Percentiles rank a stretch among this genome's conserved stretches.
Evolutionary conservation across 352 stramenopile species (phyloP).

Genomic region (Phytophthora pisi): DNA sequence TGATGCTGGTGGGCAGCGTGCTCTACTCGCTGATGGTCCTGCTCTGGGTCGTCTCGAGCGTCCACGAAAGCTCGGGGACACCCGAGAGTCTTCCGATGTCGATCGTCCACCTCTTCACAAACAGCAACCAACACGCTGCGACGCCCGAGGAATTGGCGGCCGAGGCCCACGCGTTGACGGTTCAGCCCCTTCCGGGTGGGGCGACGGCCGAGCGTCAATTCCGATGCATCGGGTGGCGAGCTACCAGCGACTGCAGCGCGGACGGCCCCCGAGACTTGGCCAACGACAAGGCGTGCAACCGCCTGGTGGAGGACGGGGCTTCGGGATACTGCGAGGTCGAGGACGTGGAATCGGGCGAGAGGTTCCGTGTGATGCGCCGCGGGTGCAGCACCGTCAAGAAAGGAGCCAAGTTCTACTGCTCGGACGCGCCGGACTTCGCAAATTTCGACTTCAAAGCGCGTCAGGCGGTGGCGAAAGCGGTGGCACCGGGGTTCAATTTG

Average conservation of each 20-base stretch:
- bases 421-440: slow-evolving; percentile 49
- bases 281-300: slow-evolving; percentile 31
- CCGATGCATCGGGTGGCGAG: slow-evolving; percentile 29
- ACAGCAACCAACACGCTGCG: slow-evolving; percentile 8
- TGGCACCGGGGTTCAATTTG: slow-evolving; percentile 15
- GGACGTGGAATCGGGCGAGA: slow-evolving; percentile 37
- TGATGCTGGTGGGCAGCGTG: slow-evolving; percentile 28
- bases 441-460: slow-evolving; percentile 40
- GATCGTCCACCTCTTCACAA: slow-evolving; percentile 21
- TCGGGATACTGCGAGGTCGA: slow-evolving; percentile 30
- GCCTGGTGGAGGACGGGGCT: slow-evolving; percentile 19
- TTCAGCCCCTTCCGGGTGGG: slow-evolving; percentile 21
- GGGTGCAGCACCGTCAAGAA: slow-evolving; percentile 38
- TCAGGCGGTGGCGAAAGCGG: slow-evolving; percentile 14
- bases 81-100: slow-evolving; percentile 21
- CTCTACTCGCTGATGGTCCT: slow-evolving; percentile 17
- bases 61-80: slow-evolving; percentile 21
- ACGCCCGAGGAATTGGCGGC: slow-evolving; percentile 23
- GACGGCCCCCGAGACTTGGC: slow-evolving; percentile 20
- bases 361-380: slow-evolving; percentile 37
- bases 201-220: slow-evolving; percentile 21
- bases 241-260: slow-evolving; percentile 21
- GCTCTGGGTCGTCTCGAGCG: slow-evolving; percentile 14
- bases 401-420: slow-evolving; percentile 48
- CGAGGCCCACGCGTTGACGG: slow-evolving; percentile 14